These are phyloP conservation scores for Globisporangium cederbergense DNA, from an alignment of 352 stramenopile species.

Conservation along the genomic window DNA sequence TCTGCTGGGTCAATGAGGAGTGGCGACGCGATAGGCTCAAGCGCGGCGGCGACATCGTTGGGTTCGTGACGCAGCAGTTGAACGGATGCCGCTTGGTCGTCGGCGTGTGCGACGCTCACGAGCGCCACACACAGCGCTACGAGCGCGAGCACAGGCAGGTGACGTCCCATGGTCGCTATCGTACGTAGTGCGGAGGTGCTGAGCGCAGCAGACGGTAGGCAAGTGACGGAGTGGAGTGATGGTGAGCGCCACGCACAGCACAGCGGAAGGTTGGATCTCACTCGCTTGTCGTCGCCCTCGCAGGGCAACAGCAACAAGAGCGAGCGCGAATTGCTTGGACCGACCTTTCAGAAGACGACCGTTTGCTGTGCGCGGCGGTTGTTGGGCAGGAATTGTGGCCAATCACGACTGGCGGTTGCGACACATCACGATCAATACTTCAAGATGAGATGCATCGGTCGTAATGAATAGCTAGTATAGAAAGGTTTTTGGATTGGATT, in stretches of 20 bases:
- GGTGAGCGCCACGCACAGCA: background rate
- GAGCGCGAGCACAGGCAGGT: background rate
- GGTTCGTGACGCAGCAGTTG: background rate
- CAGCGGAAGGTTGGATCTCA: background rate
- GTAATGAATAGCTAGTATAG: background rate
- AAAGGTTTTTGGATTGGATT: background rate
- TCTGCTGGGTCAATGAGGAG: too few species aligned
- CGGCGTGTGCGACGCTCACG: background rate
- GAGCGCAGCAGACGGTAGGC: background rate
- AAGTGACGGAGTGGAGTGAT: background rate
- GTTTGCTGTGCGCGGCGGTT: background rate
- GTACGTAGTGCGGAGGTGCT: background rate
- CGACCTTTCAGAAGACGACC: background rate
- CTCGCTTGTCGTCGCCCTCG: background rate
- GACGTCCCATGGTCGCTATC: background rate
- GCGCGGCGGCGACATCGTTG: background rate
- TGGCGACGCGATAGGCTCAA: background rate
- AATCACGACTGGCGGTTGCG: background rate
- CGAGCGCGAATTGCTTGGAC: background rate
- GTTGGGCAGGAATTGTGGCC: background rate
- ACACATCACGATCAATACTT: slow-evolving; percentile 1
- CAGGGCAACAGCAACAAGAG: too few species aligned
- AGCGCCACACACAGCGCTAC: background rate
- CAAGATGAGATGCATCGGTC: background rate
- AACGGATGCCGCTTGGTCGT: background rate